Base-by-base conservation (phyloP, 306 rosid genomes). In the Cercis canadensis region DNA sequence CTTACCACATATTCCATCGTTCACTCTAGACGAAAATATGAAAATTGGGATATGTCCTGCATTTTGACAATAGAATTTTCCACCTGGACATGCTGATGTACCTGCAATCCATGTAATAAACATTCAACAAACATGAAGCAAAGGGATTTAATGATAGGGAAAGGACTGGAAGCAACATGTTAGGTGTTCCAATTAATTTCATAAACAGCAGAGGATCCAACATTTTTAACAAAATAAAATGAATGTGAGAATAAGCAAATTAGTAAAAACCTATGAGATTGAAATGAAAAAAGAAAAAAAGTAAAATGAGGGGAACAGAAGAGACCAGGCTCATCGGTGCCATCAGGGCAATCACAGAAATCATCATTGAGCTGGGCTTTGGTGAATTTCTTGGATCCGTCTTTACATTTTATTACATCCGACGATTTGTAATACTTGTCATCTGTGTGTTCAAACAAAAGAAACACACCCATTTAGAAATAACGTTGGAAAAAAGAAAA, bases 1-100 rank as follows among this genome's bases (percentile, higher is more conserved):
- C 96, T 81, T 73, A 94, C 99, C 99, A 34, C 99, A 95, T 33
- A 91, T 86, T 52, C 96, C 97, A 81, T 95, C 99, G 73, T 91
- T 91, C 77, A 95, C 99, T 79, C 96, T 78, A 12, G 99, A 95
- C 7, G 99, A 95, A 79, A 76, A 89, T 37, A 95, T 62, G 46
- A 52, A 51, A 65, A 53, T 41, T 34, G 99, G 84, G 16, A 37
- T 16, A 47, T 95, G 97, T 18, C 99, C 97, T 36, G 80, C 85
- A 82, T 95, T 95, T 59, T 18, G 80, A 80, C 99, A 95, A 66
- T 49, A 91, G 67, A 91, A 91, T 58, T 73, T 82, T 44, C 96
- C 99, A 55, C 74, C 70, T 5, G 97, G 96, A 84, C 99, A 95
- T 0, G 99, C 99, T 3, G 99, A 86, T 58, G 98, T 94, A 73